Evolutionary conservation across 352 stramenopile species (phyloP).

Genomic region (Phytophthora quininea): DNA sequence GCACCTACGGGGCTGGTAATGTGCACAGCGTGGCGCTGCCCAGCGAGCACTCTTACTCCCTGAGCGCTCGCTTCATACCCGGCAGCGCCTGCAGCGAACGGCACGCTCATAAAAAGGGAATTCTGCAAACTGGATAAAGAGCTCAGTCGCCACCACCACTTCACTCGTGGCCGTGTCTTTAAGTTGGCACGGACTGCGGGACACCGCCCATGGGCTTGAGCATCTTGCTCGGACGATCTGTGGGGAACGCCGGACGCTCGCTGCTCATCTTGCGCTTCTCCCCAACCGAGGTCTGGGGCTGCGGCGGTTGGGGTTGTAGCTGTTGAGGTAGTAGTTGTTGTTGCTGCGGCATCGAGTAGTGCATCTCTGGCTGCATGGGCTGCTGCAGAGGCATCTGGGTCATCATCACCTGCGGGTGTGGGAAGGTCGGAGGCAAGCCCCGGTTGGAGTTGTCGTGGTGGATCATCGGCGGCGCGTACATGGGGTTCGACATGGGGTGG

Average conservation of each 20-base stretch:
- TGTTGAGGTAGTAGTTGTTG: conserved; percentile 13
- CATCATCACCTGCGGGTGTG: conserved; percentile 62
- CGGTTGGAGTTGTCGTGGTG: conserved; percentile 44
- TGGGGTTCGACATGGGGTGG: conserved; percentile 35
- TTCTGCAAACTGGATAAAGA: conserved; percentile 21
- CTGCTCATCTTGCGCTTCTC: conserved; percentile 62
- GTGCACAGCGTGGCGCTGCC: conserved; percentile 13
- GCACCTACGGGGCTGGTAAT: conserved; percentile 20
- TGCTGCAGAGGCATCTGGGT: conserved; percentile 42
- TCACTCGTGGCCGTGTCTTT: conserved; percentile 12
- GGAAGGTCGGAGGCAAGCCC: conserved; percentile 55
- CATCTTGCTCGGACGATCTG: conserved; percentile 42
- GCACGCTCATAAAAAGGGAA: conserved; percentile 28
- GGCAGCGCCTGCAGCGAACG: conserved; percentile 25
- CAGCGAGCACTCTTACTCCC: conserved; percentile 31
- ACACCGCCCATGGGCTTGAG: conserved; percentile 47
- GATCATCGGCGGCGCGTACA: conserved; percentile 30
- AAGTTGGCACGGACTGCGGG: conserved; percentile 46
- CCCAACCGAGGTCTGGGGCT: conserved; percentile 26
- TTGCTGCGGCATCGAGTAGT: conserved; percentile 37
- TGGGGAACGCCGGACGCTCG: conserved; percentile 41
- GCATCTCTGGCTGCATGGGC: conserved; percentile 39
- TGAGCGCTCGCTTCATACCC: conserved; percentile 35
- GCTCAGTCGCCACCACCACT: conserved; percentile 8
- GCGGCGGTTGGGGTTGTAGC: conserved; percentile 9